phyloP scores from a whole-genome alignment of 2,329 filamentous ascomycete species.

The Colletotrichum spinosum region DNA sequence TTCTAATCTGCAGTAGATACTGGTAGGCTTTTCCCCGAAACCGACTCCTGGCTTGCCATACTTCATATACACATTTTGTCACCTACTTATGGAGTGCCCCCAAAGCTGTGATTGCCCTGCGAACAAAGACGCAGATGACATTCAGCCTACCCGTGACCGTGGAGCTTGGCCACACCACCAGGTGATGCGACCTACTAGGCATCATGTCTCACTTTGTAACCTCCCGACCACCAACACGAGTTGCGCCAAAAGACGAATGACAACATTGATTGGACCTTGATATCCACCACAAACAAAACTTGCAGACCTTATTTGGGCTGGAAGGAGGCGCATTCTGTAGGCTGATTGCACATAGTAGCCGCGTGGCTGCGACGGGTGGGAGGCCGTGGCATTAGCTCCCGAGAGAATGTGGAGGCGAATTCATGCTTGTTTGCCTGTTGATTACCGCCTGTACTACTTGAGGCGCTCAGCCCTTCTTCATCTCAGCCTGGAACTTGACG shows the following conservation, averaged over 20 bases:
- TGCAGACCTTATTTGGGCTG: neutral
- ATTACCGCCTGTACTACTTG: neutral
- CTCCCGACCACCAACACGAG: conserved; percentile 19
- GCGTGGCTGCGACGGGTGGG: conserved; percentile 11
- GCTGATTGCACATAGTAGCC: conserved; percentile 1
- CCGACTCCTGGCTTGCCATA: neutral
- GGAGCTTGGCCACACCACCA: conserved; percentile 17
- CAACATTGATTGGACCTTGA: conserved; percentile 9
- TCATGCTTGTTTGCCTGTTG: neutral
- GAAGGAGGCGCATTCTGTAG: neutral
- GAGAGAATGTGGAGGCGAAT: conserved; percentile 12
- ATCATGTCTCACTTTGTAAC: conserved; percentile 23
- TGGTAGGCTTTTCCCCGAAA: no score
- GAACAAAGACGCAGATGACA: conserved; percentile 29
- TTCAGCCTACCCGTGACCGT: conserved; percentile 27
- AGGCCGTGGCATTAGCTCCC: conserved; percentile 16
- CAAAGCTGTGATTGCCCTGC: conserved; percentile 1
- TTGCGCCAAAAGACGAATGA: conserved; percentile 31
- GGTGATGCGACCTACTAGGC: conserved; percentile 22
- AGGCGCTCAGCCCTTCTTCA: conserved; percentile 54
- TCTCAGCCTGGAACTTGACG: conserved; percentile 65
- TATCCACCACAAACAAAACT: conserved; percentile 1
- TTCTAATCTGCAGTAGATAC: no score
- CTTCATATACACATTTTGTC: neutral
- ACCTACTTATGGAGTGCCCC: conserved; percentile 5